Evolutionary conservation across 495 filamentous ascomycete species (phyloP).

Genomic region (Polyplosphaeria fusca): DNA sequence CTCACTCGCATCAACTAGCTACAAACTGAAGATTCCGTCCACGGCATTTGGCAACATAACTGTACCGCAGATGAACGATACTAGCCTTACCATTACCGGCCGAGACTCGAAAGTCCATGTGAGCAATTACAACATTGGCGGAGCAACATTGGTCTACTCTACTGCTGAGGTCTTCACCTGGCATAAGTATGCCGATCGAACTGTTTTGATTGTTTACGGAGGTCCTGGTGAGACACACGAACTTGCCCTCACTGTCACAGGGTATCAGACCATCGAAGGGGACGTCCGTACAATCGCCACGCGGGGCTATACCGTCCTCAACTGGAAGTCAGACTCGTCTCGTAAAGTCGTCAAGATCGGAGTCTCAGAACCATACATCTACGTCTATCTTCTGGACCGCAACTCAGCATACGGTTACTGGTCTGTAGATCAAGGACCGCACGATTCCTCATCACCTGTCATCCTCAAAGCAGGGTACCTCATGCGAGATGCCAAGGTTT

Average conservation of each 20-base stretch:
- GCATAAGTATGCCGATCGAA: constrained; percentile 57
- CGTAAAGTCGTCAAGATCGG: constrained; percentile 56
- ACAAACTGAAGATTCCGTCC: constrained; percentile 50
- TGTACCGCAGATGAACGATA: constrained; percentile 61
- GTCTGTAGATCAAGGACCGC: constrained; percentile 53
- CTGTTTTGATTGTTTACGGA: constrained; percentile 67
- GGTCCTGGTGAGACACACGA: constrained; percentile 69
- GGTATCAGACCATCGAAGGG: constrained; percentile 50
- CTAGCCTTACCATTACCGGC: constrained; percentile 59
- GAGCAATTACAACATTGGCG: constrained; percentile 66
- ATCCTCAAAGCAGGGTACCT: constrained; percentile 75
- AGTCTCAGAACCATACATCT: constrained; percentile 43
- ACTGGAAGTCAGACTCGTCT: constrained; percentile 50
- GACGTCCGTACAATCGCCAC: constrained; percentile 45
- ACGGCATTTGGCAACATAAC: constrained; percentile 55
- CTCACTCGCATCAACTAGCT: constrained; percentile 52
- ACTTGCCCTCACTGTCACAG: constrained; percentile 49
- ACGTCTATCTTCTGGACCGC: constrained; percentile 60
- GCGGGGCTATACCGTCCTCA: constrained; percentile 50
- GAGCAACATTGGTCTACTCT: constrained; percentile 66
- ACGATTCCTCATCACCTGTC: constrained; percentile 20
- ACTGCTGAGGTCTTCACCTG: constrained; percentile 55
- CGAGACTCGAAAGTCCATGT: constrained; percentile 75
- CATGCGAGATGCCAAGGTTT: constrained; percentile 59
- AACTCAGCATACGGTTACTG: constrained; percentile 76